Evolutionary conservation across 805 yeast genomes (phyloP).

Genomic region (Ogataea parapolymorpha): DNA sequence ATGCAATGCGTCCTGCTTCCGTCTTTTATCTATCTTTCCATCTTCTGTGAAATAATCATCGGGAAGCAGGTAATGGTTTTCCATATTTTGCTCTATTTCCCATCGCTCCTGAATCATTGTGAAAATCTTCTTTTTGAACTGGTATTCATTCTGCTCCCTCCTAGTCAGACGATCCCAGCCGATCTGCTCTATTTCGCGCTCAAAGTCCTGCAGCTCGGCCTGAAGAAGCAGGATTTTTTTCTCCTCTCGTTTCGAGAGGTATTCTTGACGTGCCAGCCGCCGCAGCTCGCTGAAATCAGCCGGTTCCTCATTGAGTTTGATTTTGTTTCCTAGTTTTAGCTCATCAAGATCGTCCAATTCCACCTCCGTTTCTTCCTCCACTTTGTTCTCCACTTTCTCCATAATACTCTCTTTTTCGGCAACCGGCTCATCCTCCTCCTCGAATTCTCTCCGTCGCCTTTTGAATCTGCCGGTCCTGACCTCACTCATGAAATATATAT

Average conservation of each 20-base stretch:
- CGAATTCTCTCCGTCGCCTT: slow-evolving; percentile 6
- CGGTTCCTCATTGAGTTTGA: slow-evolving; percentile 7
- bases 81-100: slow-evolving; percentile 26
- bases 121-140: slow-evolving; percentile 48
- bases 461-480: slow-evolving; percentile 6
- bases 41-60: slow-evolving; percentile 51
- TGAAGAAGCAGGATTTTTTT: slow-evolving; percentile 41
- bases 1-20: slow-evolving; percentile 51
- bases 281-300: slow-evolving; percentile 34
- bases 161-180: slow-evolving; percentile 54
- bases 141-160: slow-evolving; percentile 50
- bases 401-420: background rate
- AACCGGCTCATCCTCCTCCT: slow-evolving; percentile 1
- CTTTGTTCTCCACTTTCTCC: background rate
- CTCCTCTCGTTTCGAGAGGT: slow-evolving; percentile 46
- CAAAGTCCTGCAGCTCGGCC: slow-evolving; percentile 47
- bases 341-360: slow-evolving; percentile 2
- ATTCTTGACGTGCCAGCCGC: slow-evolving; percentile 46
- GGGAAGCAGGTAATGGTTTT: slow-evolving; percentile 47
- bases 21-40: slow-evolving; percentile 50
- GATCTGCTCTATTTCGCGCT: slow-evolving; percentile 44
- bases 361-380: background rate
- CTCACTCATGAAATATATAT: slow-evolving; percentile 5
- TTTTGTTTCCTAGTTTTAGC: slow-evolving; percentile 8
- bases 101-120: slow-evolving; percentile 40